Evolutionary conservation across 2,329 filamentous ascomycete genomes (phyloP), one percentile per base, ranked within the genome.

Genomic region (Emydomyces testavorans): DNA sequence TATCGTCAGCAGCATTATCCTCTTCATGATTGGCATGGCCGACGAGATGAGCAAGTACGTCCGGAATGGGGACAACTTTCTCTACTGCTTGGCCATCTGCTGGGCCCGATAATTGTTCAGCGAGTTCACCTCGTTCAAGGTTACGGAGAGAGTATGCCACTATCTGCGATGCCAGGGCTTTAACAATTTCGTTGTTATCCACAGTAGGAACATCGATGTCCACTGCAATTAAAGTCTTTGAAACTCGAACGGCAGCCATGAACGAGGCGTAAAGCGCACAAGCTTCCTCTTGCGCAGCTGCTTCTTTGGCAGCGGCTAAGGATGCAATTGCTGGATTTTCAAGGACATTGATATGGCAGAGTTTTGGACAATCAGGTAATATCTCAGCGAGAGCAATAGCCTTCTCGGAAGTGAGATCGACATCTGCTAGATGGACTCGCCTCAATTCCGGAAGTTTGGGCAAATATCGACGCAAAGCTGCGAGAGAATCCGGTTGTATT

Each of bases 101-200:
- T 56, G 61, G 61, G 62, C 68, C 68, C 45, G 71, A 65, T 28
- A 69, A 64, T 40, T 72, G 62, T 48, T 83, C 80, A 7, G 76
- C 73, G 50, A 87, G 78, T 8, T 85, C 80, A 13, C 83, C 77
- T 7, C 77, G 78, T 62, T 94, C 87, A 72, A 98, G 82, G 58
- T 98, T 98, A 49, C 85, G 80, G 52, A 98, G 74, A 53, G 85
- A 94, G 64, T 95, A 95, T 0, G 87, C 90, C 36, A 95, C 82
- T n/a, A 94, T 84, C 63, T 94, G 89, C 60, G 90, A 93, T 0
- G 88, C 89, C 56, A 95, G 74, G 2, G 88, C 89, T 65, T 88
- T 93, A 58, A 95, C 85, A 20, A 95, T 78, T 62, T 95, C 92
- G 47, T 84, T 86, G n/a, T 83, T 85, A 48, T 86, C 80, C 18